Conservation (phyloP, 306 rosid species). For the Fragaria ananassa region DNA sequence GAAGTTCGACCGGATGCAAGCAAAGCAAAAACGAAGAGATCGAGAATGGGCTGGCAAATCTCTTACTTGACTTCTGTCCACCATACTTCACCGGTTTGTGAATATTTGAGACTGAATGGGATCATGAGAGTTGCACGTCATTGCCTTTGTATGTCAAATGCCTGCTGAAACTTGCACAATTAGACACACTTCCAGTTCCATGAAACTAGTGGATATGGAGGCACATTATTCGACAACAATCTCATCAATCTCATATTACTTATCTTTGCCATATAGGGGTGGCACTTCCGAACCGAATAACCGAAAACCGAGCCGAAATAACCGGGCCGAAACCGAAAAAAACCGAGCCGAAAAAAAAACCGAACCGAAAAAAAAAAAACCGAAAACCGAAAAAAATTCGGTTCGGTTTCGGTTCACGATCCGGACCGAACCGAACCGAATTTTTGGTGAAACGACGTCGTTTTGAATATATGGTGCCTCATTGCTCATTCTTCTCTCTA, state of each 20-base stretch:
- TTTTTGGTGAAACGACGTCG: too few species aligned
- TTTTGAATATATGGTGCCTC: too few species aligned
- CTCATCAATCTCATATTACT: background rate
- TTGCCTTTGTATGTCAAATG: background rate
- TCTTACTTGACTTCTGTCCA: conserved; percentile 37
- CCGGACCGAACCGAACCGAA: too few species aligned
- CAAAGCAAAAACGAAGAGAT: conserved; percentile 69
- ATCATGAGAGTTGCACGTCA: background rate
- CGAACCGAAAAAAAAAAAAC: too few species aligned
- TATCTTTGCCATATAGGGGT: too few species aligned
- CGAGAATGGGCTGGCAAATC: conserved; percentile 63
- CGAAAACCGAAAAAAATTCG: too few species aligned
- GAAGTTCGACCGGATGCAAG: conserved; percentile 85
- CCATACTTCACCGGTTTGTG: conserved; percentile 9
- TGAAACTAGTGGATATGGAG: conserved; percentile 9
- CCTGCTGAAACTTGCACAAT: background rate
- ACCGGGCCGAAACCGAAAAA: too few species aligned
- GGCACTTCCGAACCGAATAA: too few species aligned
- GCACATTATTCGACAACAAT: background rate
- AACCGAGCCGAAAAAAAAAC: too few species aligned
- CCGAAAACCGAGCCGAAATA: too few species aligned
- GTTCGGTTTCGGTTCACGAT: too few species aligned
- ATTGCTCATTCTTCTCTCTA: too few species aligned
- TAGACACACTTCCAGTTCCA: background rate
- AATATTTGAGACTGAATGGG: background rate